phyloP scores from a whole-genome alignment of 2,329 filamentous ascomycete genomes.

The Sclerotinia sclerotiorum region DNA sequence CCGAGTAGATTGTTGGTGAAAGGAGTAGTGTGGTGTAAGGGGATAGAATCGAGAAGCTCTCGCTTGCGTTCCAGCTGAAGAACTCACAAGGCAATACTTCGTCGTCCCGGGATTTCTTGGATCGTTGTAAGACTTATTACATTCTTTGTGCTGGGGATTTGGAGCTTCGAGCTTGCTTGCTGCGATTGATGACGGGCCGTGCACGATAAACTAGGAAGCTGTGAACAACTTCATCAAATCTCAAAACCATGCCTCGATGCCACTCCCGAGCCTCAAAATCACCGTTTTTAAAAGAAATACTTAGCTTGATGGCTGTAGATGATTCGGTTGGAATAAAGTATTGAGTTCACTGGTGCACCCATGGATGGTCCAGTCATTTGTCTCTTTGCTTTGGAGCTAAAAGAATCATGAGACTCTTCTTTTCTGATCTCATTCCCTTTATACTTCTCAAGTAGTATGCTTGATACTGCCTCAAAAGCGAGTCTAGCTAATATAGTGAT shows the following conservation, averaged over 20 bases:
- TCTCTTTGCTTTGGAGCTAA: background rate
- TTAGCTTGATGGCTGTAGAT: background rate
- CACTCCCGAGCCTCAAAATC: background rate
- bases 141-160: conserved; percentile 12
- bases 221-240: conserved; percentile 1
- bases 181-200: conserved; percentile 23
- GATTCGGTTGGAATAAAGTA: background rate
- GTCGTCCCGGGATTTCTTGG: background rate
- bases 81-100: background rate
- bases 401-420: background rate
- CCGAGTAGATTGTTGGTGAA: background rate
- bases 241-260: conserved; percentile 5
- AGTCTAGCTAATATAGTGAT: too few relatives aligned
- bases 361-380: background rate
- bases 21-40: background rate
- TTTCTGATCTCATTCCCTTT: background rate
- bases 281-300: background rate
- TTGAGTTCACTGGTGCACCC: background rate
- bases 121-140: conserved; percentile 7
- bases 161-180: conserved; percentile 26
- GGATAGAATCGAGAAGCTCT: background rate
- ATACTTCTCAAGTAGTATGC: background rate
- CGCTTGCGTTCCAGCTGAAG: background rate
- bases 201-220: conserved; percentile 23
- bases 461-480: background rate